phyloP scores from a whole-genome alignment of 2,329 filamentous ascomycete genomes.

The Aureobasidium sp. region DNA sequence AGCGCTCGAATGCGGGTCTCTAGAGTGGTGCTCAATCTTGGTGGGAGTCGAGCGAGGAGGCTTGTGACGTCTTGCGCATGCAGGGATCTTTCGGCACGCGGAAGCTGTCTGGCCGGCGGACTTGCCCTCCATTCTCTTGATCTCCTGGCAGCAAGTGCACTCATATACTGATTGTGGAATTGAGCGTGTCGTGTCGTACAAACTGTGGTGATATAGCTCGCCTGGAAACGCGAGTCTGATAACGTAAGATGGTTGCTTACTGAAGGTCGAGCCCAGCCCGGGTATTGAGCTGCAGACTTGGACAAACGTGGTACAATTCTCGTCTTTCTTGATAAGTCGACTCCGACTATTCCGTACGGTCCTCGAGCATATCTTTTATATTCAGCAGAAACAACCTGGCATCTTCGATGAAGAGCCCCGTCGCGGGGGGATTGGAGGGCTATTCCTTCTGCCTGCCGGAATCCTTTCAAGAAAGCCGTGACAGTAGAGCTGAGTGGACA shows the following conservation, averaged over 20 bases:
- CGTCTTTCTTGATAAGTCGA: background rate
- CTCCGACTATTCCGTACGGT: background rate
- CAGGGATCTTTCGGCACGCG: constrained; percentile 2
- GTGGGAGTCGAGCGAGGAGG: background rate
- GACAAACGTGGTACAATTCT: background rate
- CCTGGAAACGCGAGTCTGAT: background rate
- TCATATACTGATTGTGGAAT: background rate
- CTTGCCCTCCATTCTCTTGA: background rate
- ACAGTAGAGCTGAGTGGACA: background rate
- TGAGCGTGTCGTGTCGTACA: background rate
- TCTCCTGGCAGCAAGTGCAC: background rate
- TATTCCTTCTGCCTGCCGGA: background rate
- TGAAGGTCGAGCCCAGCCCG: background rate
- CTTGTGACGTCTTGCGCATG: constrained; percentile 3
- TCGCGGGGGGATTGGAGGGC: background rate
- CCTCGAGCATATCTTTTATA: too few relatives aligned
- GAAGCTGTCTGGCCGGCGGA: background rate
- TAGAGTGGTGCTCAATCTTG: background rate
- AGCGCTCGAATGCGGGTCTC: background rate
- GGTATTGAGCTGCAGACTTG: background rate
- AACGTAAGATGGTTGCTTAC: background rate
- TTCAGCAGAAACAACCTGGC: background rate
- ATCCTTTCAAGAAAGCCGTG: background rate
- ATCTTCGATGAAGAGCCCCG: background rate
- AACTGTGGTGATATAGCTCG: background rate